These are phyloP conservation scores for Daldinia concentrica DNA, from an alignment of 495 filamentous ascomycete species.

Conservation along the genomic window DNA sequence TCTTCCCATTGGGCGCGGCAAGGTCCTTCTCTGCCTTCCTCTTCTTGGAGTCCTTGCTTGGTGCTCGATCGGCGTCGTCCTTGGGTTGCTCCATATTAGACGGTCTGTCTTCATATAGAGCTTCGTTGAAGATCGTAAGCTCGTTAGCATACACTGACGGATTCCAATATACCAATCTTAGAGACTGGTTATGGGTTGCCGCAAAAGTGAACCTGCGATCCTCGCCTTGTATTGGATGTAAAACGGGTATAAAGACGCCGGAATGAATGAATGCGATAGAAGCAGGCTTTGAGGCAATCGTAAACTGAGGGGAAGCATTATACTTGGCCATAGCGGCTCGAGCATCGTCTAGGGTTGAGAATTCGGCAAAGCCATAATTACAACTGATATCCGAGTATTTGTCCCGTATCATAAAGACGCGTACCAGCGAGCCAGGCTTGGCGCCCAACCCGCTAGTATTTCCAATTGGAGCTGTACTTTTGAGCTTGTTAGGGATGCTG, in stretches of 20 bases:
- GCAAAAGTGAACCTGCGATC: constrained; percentile 74
- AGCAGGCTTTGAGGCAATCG: constrained; percentile 81
- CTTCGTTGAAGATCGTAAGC: constrained; percentile 63
- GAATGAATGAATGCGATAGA: constrained; percentile 82
- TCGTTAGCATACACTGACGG: constrained; percentile 78
- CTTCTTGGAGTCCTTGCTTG: constrained; percentile 73
- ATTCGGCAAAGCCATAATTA: constrained; percentile 92
- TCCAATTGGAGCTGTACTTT: constrained; percentile 78
- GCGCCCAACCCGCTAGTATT: constrained; percentile 77
- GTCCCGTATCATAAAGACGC: constrained; percentile 83
- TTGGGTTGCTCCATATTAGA: constrained; percentile 49
- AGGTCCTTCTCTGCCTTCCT: constrained; percentile 66
- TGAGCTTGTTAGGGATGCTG: constrained; percentile 62
- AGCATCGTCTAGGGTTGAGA: constrained; percentile 78
- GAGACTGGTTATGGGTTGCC: constrained; percentile 72
- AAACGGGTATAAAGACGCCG: constrained; percentile 84
- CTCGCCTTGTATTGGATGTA: constrained; percentile 62
- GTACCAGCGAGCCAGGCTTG: constrained; percentile 75
- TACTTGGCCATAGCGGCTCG: constrained; percentile 78
- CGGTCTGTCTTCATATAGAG: constrained; percentile 52
- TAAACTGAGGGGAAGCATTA: constrained; percentile 81
- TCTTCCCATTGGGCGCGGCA: constrained; percentile 62
- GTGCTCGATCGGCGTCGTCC: constrained; percentile 40
- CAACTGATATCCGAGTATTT: constrained; percentile 78
- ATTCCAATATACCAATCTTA: constrained; percentile 86